phyloP scores from a whole-genome alignment of 202 grass and related monocot species.

The Alloteropsis angusta region DNA sequence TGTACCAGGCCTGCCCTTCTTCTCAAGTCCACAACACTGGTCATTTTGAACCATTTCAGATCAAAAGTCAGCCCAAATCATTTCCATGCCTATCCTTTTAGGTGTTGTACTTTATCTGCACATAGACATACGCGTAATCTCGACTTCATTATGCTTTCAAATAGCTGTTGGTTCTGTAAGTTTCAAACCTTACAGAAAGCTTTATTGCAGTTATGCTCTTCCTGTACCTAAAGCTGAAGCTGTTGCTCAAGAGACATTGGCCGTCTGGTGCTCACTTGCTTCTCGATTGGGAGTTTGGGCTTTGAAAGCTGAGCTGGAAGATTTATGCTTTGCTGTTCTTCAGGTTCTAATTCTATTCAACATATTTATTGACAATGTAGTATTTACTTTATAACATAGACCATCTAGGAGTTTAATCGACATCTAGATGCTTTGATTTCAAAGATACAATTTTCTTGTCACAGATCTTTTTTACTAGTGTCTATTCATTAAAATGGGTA shows the following conservation, averaged over 20 bases:
- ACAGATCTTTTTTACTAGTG: not conserved
- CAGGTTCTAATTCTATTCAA: constrained; percentile 51
- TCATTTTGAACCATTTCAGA: constrained; percentile 19
- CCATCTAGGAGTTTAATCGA: not conserved
- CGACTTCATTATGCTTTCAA: constrained; percentile 15
- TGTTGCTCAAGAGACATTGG: constrained; percentile 95
- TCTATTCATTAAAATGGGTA: not conserved
- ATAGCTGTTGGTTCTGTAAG: constrained; percentile 23
- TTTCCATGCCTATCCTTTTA: not conserved
- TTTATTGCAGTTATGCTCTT: constrained; percentile 83
- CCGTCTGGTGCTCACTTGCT: constrained; percentile 93
- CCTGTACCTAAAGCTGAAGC: constrained; percentile 86
- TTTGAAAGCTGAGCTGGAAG: constrained; percentile 95
- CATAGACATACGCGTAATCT: not conserved
- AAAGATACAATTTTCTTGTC: not conserved
- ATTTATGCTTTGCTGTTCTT: constrained; percentile 98
- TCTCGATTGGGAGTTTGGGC: constrained; percentile 96
- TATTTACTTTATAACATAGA: not conserved
- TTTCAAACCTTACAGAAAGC: constrained; percentile 18
- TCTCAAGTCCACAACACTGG: not conserved
- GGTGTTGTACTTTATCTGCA: constrained; percentile 6
- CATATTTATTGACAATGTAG: not conserved
- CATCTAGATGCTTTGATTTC: not conserved
- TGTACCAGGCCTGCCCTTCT: not conserved
- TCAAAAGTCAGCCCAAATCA: constrained; percentile 8